Conservation (phyloP, 164 flowering plant genomes). For the grape (Vitis vinifera) region DNA sequence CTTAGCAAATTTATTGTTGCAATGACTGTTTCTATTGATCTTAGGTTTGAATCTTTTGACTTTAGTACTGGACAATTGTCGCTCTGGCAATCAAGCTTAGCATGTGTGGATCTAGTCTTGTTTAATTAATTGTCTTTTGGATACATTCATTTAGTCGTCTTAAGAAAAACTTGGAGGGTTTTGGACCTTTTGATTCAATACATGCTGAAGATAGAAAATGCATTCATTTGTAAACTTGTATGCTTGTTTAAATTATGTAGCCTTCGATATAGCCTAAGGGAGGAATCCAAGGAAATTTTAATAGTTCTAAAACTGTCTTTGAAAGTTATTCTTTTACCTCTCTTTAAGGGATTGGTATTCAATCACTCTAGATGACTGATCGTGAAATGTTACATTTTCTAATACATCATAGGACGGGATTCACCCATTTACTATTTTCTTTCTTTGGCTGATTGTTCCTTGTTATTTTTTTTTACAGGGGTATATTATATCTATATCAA, state of each 20-base stretch:
- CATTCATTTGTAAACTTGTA: no score
- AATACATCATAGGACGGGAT: not conserved
- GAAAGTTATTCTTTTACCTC: not conserved
- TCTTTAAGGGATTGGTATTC: not conserved
- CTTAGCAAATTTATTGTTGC: not conserved
- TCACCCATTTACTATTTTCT: not conserved
- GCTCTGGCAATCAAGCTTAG: no score
- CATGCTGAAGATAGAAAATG: no score
- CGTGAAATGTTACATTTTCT: not conserved
- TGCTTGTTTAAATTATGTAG: no score
- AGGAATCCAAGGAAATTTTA: no score
- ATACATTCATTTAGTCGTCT: no score
- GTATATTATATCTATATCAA: slow-evolving; percentile 30
- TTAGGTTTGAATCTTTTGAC: not conserved
- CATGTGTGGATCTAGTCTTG: no score
- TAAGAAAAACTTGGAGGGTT: no score
- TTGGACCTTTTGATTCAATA: no score
- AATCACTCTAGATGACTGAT: not conserved
- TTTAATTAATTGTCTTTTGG: no score
- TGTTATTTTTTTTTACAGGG: slow-evolving; percentile 21
- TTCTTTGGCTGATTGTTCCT: slow-evolving; percentile 9
- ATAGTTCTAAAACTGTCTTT: not conserved
- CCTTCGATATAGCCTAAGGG: no score
- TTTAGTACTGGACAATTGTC: no score
- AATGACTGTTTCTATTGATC: not conserved